Base-by-base conservation (phyloP, 1,139 yeast species). In the Spathaspora jeffriesii region DNA sequence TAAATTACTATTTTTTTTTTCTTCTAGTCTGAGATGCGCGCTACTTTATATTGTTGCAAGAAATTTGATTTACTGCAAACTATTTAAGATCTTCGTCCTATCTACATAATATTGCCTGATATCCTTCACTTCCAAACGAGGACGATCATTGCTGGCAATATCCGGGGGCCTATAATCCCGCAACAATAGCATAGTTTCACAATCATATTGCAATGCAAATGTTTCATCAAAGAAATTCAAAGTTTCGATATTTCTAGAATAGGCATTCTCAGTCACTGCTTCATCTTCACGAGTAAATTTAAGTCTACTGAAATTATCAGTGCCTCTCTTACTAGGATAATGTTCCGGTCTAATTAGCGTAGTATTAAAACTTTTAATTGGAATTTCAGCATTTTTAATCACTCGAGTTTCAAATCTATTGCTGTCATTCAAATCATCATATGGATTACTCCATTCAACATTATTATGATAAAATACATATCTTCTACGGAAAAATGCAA, bases 301-400 rank as follows among this genome's bases (percentile, higher is more conserved):
- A 5, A 51, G 43, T 5, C 42, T 28, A n/a, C 43, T 40, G 11
- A 17, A 27, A 15, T 28, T 27, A 5, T 27, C 34, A 11, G 18
- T 40, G 18, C 45, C 43, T 9, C 46, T 40, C 17, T 46, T 47
- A 11, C 61, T 62, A 3, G 72, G 71, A 47, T 66, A 68, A 52
- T 68, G 71, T 42, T 65, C 66, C 6, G 71, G 72, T 38, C 70
- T 54, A 13, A 68, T 61, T 32, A 66, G 54, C 1, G 71, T 64
- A 23, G 56, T 57, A 42, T 60, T 62, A 52, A 68, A 68, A 22
- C 57, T 54, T 23, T 57, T 53, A 7, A 68, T 65, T 2, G 68
- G 66, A 1, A 54, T 55, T 49, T 68, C 73, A 21, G 49, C 37
- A 43, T 59, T 54, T 5, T 50, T 49, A 27, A 62, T 50, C 3